Conservation (phyloP, 1,139 yeast genomes). For the Lodderomyces pseudojiufengensis region DNA sequence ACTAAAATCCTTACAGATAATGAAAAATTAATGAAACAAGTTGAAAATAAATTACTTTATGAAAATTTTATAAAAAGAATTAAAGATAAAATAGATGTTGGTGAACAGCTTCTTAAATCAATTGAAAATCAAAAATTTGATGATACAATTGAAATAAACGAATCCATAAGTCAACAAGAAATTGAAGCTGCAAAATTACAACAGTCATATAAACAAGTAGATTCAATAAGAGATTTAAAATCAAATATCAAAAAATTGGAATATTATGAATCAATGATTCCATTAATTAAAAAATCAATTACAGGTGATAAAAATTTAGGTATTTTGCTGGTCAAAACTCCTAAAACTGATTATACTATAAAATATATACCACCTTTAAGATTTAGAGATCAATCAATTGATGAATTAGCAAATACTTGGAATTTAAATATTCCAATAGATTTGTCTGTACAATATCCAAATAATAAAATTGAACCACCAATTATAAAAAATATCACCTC, state of each 20-base stretch:
- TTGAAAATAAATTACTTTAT: conserved; percentile 21
- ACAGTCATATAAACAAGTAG: conserved; percentile 17
- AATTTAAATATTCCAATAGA: conserved; percentile 30
- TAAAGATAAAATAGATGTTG: conserved; percentile 26
- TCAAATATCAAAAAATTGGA: conserved; percentile 9
- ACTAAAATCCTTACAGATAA: conserved; percentile 11
- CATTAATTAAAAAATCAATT: conserved; percentile 15
- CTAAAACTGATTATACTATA: conserved; percentile 24
- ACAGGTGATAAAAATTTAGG: conserved; percentile 17
- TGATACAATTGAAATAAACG: conserved; percentile 15
- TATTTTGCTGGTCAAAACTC: conserved; percentile 23
- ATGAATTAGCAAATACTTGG: conserved; percentile 21
- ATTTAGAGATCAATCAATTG: conserved; percentile 15
- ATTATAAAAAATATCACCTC: conserved; percentile 26
- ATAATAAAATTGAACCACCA: conserved; percentile 17
- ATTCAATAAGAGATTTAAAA: conserved; percentile 13
- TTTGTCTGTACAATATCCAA: conserved; percentile 11
- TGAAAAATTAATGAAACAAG: conserved; percentile 16
- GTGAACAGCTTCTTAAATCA: conserved; percentile 18
- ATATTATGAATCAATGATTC: conserved; percentile 14
- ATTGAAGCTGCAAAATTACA: conserved; percentile 18
- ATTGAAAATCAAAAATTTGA: conserved; percentile 12
- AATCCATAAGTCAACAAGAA: conserved; percentile 17
- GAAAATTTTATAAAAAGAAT: conserved; percentile 26
- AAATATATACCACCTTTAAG: conserved; percentile 32